Evolutionary conservation across 257 asterid genomes (phyloP).

Genomic region (Agastache rugosa): DNA sequence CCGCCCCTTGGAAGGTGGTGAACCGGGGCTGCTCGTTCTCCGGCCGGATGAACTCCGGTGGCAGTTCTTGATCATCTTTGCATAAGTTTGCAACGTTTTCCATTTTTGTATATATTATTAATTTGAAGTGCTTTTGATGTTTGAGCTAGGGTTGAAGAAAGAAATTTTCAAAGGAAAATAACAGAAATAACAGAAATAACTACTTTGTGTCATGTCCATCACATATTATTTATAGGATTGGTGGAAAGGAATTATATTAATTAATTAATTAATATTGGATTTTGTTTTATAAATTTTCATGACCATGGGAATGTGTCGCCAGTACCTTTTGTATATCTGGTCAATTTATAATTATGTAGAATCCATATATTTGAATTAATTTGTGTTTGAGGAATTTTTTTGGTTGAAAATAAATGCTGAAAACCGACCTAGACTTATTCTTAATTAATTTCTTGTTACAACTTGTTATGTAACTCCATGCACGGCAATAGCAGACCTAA

Average conservation of each 20-base stretch:
- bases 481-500: too few species aligned
- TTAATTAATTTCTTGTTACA: too few species aligned
- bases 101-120: neutral
- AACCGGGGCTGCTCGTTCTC: slow-evolving; percentile 55
- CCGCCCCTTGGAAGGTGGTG: slow-evolving; percentile 45
- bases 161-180: neutral
- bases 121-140: neutral
- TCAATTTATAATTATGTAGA: neutral
- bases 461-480: too few species aligned
- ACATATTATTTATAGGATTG: neutral
- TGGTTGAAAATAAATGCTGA: neutral
- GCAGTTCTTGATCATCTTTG: slow-evolving; percentile 25
- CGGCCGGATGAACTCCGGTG: slow-evolving; percentile 51
- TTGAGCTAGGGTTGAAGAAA: neutral
- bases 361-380: neutral
- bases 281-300: too few species aligned
- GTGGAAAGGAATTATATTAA: neutral
- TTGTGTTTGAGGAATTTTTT: neutral
- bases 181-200: slow-evolving; percentile 28
- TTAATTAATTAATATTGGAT: too few species aligned
- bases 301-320: too few species aligned
- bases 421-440: neutral
- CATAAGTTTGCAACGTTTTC: neutral
- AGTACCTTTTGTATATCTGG: too few species aligned
- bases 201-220: neutral